Evolutionary conservation across 108 stramenopile genomes (phyloP), one percentile per base, ranked within the genome.

Genomic region (Discostella stelligeroides): DNA sequence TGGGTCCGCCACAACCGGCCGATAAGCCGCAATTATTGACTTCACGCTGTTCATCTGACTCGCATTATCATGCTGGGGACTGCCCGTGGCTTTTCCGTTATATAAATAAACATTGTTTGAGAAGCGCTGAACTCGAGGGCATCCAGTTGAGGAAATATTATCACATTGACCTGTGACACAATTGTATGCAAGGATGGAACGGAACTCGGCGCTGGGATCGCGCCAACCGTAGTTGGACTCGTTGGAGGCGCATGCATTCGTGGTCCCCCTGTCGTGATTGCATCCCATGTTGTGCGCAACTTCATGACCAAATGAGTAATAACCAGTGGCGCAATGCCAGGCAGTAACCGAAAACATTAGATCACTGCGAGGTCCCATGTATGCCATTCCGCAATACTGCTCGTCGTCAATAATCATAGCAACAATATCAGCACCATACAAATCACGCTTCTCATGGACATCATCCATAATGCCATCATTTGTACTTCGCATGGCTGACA

Each of bases 221-320:
- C 68, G 56, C 13, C 14, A 70, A 7, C 68, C 68, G 18, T 70
- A 70, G 59, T 70, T 70, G 38, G 20, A 57, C 3, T 39, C 25
- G 50, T n/a, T 23, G 34, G 14, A 21, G 40, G n/a, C 17, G 24
- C 68, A 70, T 27, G 20, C 59, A 47, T 60, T 27, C 11, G 20
- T 46, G 14, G 68, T 60, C 8, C 68, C 68, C 37, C 27, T 59
- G 30, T 70, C 68, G 39, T 70, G 68, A 43, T 60, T 59, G 49
- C 68, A 70, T 55, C 68, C 68, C 66, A 70, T 18, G 45, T 70
- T 70, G 12, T 70, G 68, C 12, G 59, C 59, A n/a, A 70, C 21
- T 59, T 70, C 68, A 42, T 70, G 68, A 10, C 48, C 68, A 21
- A 70, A 70, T 7, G 41, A 6, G 60, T 51, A 70, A 25, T 53